Conservation (phyloP, 441 rosid genomes). For the Gossypium trilobum region DNA sequence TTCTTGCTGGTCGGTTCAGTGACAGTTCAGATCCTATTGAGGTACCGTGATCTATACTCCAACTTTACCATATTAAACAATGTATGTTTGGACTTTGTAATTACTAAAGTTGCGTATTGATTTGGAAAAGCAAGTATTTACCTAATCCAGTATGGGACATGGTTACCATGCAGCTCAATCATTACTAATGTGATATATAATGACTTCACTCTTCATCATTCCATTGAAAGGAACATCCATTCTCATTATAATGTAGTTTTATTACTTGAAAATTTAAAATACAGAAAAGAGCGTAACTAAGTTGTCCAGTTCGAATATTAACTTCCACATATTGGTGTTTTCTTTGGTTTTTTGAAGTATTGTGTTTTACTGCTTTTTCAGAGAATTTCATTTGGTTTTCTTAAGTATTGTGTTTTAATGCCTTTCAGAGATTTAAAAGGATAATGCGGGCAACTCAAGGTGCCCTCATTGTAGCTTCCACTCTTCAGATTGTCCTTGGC, state of each 20-base stretch:
- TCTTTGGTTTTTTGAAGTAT: not conserved
- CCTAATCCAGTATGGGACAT: not conserved
- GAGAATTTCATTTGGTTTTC: conserved; percentile 34
- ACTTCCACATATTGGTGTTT: not conserved
- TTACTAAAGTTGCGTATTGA: not conserved
- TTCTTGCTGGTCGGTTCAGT: conserved; percentile 78
- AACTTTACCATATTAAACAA: conserved; percentile 1
- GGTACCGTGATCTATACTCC: conserved; percentile 37
- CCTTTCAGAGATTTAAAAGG: conserved; percentile 59
- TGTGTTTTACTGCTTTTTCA: conserved; percentile 27
- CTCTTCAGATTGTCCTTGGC: conserved; percentile 88
- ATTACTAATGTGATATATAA: not conserved
- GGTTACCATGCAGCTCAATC: not conserved
- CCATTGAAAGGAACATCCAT: not conserved
- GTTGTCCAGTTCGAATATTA: not conserved
- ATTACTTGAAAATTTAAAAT: not conserved
- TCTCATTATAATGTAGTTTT: not conserved
- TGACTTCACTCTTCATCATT: not conserved
- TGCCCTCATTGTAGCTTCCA: conserved; percentile 79
- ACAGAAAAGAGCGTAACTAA: not conserved
- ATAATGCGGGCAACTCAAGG: conserved; percentile 93
- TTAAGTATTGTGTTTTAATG: conserved; percentile 12
- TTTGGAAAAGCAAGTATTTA: not conserved
- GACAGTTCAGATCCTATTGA: conserved; percentile 54
- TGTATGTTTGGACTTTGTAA: conserved; percentile 2